A percentile compares a stretch with the other conserved stretches of the same genome.
Evolutionary conservation across 441 rosid species (phyloP).

Genomic region (Adansonia madagascariensis): DNA sequence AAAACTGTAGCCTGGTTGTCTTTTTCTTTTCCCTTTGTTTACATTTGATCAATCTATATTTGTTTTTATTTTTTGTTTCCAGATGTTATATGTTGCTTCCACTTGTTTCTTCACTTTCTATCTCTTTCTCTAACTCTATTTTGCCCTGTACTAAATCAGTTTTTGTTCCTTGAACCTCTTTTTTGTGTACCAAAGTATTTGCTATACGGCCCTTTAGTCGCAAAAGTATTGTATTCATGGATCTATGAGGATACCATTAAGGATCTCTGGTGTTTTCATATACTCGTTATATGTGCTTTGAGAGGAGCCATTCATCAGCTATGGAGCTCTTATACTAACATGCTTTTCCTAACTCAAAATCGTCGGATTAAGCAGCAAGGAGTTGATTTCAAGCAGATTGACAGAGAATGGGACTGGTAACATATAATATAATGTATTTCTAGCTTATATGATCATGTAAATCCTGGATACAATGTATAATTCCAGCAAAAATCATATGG

Average conservation of each 20-base stretch:
- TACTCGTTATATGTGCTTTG: slow-evolving; percentile 52
- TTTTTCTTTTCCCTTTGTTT: not conserved
- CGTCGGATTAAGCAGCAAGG: slow-evolving; percentile 66
- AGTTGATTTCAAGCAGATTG: slow-evolving; percentile 82
- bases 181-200: slow-evolving; percentile 53
- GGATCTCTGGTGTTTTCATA: slow-evolving; percentile 63
- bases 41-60: slow-evolving; percentile 2
- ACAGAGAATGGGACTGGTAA: slow-evolving; percentile 90
- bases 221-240: slow-evolving; percentile 55
- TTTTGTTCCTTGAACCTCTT: not conserved
- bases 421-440: not conserved
- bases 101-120: too few relatives aligned
- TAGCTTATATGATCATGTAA: not conserved
- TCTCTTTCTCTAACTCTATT: not conserved
- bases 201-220: slow-evolving; percentile 70
- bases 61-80: too few relatives aligned
- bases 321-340: slow-evolving; percentile 52
- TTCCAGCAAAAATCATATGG: not conserved
- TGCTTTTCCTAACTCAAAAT: slow-evolving; percentile 61
- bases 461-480: not conserved
- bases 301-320: slow-evolving; percentile 41
- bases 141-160: not conserved
- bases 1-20: not conserved
- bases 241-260: slow-evolving; percentile 45
- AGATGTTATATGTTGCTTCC: not conserved